Evolutionary conservation across 192 early-diverging fungal genomes (phyloP), one percentile per base, ranked within the genome.

Genomic region (Dissophora globulifera): DNA sequence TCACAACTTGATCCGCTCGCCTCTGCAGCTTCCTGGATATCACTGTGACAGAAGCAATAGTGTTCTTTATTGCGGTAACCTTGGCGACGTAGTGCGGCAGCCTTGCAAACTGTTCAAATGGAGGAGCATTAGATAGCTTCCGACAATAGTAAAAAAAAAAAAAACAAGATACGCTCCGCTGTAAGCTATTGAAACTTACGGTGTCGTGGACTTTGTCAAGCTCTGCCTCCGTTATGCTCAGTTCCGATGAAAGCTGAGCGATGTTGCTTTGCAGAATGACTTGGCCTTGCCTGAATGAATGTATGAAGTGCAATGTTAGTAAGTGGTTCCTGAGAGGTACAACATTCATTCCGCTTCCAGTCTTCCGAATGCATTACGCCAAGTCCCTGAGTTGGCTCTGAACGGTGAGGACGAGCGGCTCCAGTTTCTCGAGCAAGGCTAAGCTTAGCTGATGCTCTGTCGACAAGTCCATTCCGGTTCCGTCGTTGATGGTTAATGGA

Each of bases 41-140:
- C 12, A 42, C 23, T 2, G 63, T 53, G 10, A 50, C 58, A 0
- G 63, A 55, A 0, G 57, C 58, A 10, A 76, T 76, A 3, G 64
- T 76, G 38, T 76, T 76, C 40, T 50, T 76, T 58, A 76, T 76
- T 12, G 72, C 72, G 2, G 51, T 25, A 0, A 76, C 32, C 27
- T 76, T 76, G 30, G 72, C 63, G 12, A 76, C 42, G 57, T 76
- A 76, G 30, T 67, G 72, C 7, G 72, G 72, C 13, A 76, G 30
- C 29, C 58, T 66, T 15, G 72, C 57, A 57, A 76, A 76, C 72
- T 76, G 54, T 38, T 38, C 13, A 13, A 9, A 9, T 38, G 7
- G 7, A 13, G 35, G 35, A 13, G 6, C 35, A 38, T 38, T 6
- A 13, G 13, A 13, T 38, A 6, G 13, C 13, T 38, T n/a, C n/a